phyloP scores from a whole-genome alignment of 2,329 filamentous ascomycete genomes.

The Nigrograna mackinnonii region DNA sequence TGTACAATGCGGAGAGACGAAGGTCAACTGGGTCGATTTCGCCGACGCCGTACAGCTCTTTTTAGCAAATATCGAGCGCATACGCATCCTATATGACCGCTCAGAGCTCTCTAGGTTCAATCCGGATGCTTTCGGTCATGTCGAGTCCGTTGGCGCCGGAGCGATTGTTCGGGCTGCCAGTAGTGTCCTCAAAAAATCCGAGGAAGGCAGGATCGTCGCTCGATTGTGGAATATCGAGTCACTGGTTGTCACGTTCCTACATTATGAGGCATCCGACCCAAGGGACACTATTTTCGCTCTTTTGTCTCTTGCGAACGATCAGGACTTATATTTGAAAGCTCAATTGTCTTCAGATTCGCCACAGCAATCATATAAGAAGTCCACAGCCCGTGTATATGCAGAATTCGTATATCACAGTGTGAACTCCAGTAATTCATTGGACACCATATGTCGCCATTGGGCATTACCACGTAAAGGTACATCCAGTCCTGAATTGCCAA shows the following conservation, averaged over 20 bases:
- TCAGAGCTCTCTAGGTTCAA: not conserved
- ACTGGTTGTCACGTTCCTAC: not conserved
- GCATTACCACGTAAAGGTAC: not conserved
- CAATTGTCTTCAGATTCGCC: too few species aligned
- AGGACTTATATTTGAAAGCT: not conserved
- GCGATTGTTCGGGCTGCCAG: not conserved
- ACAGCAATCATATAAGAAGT: too few species aligned
- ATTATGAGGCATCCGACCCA: not conserved
- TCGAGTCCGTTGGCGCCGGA: not conserved
- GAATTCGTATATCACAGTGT: not conserved
- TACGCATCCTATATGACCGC: not conserved
- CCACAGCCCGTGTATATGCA: not conserved
- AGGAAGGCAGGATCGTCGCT: not conserved
- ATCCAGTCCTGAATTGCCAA: not conserved
- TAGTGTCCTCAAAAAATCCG: not conserved
- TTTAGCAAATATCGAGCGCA: not conserved
- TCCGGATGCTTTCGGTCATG: not conserved
- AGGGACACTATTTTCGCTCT: not conserved
- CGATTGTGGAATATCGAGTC: not conserved
- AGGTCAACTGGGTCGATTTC: slow-evolving; percentile 1
- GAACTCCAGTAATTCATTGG: not conserved
- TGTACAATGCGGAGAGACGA: not conserved
- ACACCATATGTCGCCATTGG: not conserved
- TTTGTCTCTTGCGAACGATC: not conserved
- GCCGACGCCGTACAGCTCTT: not conserved